Conservation (phyloP, 1,284 basidiomycete genomes). For the Sporisorium iseilematis-ciliati region DNA sequence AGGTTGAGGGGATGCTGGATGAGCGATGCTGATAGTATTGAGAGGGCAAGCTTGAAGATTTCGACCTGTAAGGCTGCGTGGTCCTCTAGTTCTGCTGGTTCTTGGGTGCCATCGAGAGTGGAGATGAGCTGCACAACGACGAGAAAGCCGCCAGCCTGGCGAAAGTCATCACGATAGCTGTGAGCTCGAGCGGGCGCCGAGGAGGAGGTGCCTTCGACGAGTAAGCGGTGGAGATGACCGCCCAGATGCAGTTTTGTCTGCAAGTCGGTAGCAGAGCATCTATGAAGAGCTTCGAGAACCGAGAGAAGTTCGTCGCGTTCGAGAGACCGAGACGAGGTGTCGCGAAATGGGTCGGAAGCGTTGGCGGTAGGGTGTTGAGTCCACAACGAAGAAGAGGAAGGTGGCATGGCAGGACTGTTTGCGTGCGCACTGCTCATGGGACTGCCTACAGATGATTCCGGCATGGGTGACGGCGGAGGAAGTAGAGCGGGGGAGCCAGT, state of each 20-base stretch:
- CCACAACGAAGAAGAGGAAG: conserved; percentile 19
- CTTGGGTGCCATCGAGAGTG: conserved; percentile 31
- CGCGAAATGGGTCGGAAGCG: conserved; percentile 15
- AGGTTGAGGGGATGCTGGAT: conserved; percentile 51
- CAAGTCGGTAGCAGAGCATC: conserved; percentile 35
- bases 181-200: conserved; percentile 20
- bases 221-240: conserved; percentile 53
- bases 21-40: conserved; percentile 58
- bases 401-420: conserved; percentile 21
- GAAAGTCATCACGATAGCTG: conserved; percentile 51
- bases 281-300: conserved; percentile 42
- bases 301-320: conserved; percentile 47
- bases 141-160: conserved; percentile 60
- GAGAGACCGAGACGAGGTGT: conserved; percentile 10
- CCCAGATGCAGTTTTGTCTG: conserved; percentile 52
- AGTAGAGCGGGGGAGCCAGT: conserved; percentile 11
- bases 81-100: conserved; percentile 1
- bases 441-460: conserved; percentile 32
- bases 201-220: conserved; percentile 35
- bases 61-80: conserved; percentile 39
- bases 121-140: conserved; percentile 61
- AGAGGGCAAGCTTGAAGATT: conserved; percentile 56
- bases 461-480: conserved; percentile 22
- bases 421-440: conserved; percentile 33
- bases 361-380: background rate